Conservation (phyloP, 2,329 filamentous ascomycete genomes). For the Talaromyces sp. region DNA sequence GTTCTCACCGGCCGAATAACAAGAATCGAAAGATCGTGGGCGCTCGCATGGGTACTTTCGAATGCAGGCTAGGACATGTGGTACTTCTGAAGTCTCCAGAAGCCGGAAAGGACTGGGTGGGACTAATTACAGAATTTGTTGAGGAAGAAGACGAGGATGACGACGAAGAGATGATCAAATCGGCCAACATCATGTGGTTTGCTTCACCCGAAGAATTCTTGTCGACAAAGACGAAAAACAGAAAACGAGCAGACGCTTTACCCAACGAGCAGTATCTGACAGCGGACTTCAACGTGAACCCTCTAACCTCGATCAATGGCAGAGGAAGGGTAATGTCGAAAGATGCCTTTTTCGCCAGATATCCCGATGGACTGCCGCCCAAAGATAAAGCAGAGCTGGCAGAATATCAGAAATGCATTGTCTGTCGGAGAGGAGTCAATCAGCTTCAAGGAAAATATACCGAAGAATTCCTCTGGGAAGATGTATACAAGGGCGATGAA, state of each 20-base stretch:
- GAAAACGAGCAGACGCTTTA: conserved; percentile 75
- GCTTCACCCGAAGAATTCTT: conserved; percentile 81
- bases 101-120: conserved; percentile 84
- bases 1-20: conserved; percentile 28
- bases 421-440: conserved; percentile 87
- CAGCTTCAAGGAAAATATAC: conserved; percentile 86
- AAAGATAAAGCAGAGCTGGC: conserved; percentile 57
- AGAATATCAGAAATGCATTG: conserved; percentile 79
- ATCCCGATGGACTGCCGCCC: conserved; percentile 72
- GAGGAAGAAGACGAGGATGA: conserved; percentile 69
- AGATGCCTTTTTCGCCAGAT: conserved; percentile 61
- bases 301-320: conserved; percentile 83
- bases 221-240: conserved; percentile 62
- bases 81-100: conserved; percentile 86
- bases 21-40: conserved; percentile 62
- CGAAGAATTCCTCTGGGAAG: conserved; percentile 87
- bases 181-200: conserved; percentile 93
- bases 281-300: conserved; percentile 79
- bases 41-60: conserved; percentile 75
- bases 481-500: conserved; percentile 65
- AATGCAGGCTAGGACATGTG: conserved; percentile 75
- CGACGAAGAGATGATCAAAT: conserved; percentile 52
- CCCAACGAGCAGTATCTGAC: conserved; percentile 92
- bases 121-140: conserved; percentile 77
- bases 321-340: conserved; percentile 77